Evolutionary conservation across 208 protist genomes (phyloP).

Genomic region (Herpetomonas samuelpessoai): DNA sequence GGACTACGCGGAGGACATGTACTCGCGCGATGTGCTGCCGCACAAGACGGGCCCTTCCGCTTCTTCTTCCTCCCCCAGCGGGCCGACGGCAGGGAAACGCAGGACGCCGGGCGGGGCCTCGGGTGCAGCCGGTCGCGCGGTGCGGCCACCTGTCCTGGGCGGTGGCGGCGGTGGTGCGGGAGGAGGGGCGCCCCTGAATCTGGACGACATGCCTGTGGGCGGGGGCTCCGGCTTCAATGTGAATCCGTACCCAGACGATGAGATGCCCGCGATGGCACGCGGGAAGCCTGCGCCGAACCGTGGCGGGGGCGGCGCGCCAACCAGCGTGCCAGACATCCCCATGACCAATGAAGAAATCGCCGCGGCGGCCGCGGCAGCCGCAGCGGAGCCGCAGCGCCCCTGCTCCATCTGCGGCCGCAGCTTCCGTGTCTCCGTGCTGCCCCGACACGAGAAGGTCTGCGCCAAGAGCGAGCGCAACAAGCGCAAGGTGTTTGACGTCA

Average conservation of each 20-base stretch:
- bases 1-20: too few species aligned
- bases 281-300: constrained; percentile 3
- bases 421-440: constrained; percentile 66
- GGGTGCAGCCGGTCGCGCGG: too few species aligned
- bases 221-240: constrained; percentile 19
- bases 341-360: constrained; percentile 28
- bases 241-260: constrained; percentile 29
- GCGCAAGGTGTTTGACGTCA: constrained; percentile 70
- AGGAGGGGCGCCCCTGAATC: constrained; percentile 15
- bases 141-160: too few species aligned
- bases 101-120: too few species aligned
- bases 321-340: neutral
- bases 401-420: constrained; percentile 65
- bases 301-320: neutral
- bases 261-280: neutral
- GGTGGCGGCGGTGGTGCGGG: too few species aligned
- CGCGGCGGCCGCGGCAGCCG: constrained; percentile 30
- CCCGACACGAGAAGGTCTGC: constrained; percentile 65
- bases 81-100: too few species aligned
- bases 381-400: constrained; percentile 45
- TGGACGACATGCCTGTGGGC: constrained; percentile 55
- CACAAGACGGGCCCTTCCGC: too few species aligned
- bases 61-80: too few species aligned
- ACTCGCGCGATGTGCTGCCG: too few species aligned
- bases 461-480: constrained; percentile 50